Evolutionary conservation across 495 filamentous ascomycete species (phyloP).

Genomic region (Pseudomonodictys pantanalensis): DNA sequence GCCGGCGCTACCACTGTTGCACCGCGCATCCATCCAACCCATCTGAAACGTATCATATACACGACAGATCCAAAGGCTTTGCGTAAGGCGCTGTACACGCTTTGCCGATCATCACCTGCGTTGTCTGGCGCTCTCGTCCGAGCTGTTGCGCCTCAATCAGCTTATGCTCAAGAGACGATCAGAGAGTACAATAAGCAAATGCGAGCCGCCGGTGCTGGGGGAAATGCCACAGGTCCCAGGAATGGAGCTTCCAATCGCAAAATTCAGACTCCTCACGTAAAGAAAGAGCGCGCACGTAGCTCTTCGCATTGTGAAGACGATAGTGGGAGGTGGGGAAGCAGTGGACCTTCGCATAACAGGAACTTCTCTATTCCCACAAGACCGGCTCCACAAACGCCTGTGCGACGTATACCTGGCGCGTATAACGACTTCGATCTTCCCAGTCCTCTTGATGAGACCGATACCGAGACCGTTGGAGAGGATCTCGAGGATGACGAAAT

Average conservation of each 20-base stretch:
- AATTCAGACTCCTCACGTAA: too few species aligned
- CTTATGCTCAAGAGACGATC: slow-evolving; percentile 14
- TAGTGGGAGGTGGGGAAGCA: too few species aligned
- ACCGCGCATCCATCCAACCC: slow-evolving; percentile 2
- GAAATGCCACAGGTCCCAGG: neutral
- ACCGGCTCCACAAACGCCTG: too few species aligned
- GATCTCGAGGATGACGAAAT: too few species aligned
- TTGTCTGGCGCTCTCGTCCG: slow-evolving; percentile 24
- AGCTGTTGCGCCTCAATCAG: slow-evolving; percentile 14
- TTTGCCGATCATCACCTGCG: slow-evolving; percentile 24
- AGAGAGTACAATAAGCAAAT: neutral
- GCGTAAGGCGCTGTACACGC: slow-evolving; percentile 4
- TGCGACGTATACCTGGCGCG: too few species aligned
- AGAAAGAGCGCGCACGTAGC: too few species aligned
- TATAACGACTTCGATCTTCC: too few species aligned
- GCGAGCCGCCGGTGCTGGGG: neutral
- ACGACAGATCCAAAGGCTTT: slow-evolving; percentile 6
- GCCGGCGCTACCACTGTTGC: neutral
- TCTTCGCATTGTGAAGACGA: too few species aligned
- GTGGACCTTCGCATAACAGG: too few species aligned
- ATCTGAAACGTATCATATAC: slow-evolving; percentile 12
- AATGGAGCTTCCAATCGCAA: neutral
- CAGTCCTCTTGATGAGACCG: too few species aligned
- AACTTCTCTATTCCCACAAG: too few species aligned
- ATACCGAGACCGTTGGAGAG: too few species aligned